These are phyloP conservation scores for Trichoderma sp. DNA, from an alignment of 2,329 filamentous ascomycete species.

Conservation along the genomic window DNA sequence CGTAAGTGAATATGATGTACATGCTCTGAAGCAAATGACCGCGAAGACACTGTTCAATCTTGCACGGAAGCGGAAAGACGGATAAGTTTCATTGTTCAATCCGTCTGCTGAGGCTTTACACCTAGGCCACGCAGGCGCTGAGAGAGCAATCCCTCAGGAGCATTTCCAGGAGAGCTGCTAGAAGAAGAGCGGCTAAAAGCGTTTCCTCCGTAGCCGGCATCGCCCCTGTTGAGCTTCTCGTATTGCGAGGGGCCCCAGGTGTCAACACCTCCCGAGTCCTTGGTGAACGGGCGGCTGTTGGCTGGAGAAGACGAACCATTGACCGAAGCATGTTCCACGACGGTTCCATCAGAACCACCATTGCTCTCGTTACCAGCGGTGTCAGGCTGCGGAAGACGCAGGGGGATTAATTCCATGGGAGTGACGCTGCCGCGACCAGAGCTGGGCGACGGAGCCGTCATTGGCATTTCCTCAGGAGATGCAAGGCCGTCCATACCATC, in stretches of 20 bases:
- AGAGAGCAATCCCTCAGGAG: slow-evolving; percentile 66
- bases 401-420: slow-evolving; percentile 52
- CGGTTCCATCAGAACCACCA: slow-evolving; percentile 29
- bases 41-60: neutral
- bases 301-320: slow-evolving; percentile 30
- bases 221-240: slow-evolving; percentile 66
- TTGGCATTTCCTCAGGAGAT: neutral
- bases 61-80: neutral
- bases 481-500: slow-evolving; percentile 30
- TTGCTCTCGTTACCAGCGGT: slow-evolving; percentile 33
- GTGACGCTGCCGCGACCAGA: slow-evolving; percentile 32
- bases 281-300: slow-evolving; percentile 35
- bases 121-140: slow-evolving; percentile 64
- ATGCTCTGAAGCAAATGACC: neutral
- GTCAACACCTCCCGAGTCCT: slow-evolving; percentile 33
- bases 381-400: slow-evolving; percentile 38
- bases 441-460: slow-evolving; percentile 14
- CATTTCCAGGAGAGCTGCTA: slow-evolving; percentile 31
- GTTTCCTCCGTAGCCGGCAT: slow-evolving; percentile 60
- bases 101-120: slow-evolving; percentile 33
- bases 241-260: slow-evolving; percentile 45
- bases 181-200: slow-evolving; percentile 40
- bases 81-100: slow-evolving; percentile 1
- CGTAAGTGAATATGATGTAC: neutral
- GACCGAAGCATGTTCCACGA: slow-evolving; percentile 27